Percentiles rank a stretch among this genome's conserved stretches.
These are phyloP conservation scores for Rhizopus arrhizus DNA, from an alignment of 371 early-diverging fungal genomes.

Conservation along the genomic window DNA sequence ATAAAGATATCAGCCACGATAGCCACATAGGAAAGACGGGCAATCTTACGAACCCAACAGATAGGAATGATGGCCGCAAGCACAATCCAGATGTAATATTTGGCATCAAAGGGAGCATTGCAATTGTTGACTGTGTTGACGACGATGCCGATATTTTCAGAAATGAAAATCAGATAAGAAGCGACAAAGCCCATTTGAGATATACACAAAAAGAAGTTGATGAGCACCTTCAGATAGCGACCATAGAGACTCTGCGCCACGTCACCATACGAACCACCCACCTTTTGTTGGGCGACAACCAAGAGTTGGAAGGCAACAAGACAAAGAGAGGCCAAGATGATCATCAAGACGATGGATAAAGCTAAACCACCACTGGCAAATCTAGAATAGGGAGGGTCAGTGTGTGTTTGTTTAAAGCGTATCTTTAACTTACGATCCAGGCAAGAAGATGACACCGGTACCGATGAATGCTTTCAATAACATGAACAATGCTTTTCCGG, in stretches of 20 bases:
- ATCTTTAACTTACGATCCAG: conserved; percentile 57
- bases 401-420: background rate
- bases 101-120: conserved; percentile 44
- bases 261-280: conserved; percentile 80
- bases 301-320: conserved; percentile 38
- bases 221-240: conserved; percentile 58
- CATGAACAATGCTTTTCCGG: conserved; percentile 70
- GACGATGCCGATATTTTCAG: conserved; percentile 74
- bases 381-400: conserved; percentile 19
- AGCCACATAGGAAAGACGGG: conserved; percentile 69
- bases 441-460: conserved; percentile 68
- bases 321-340: conserved; percentile 36
- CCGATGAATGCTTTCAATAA: conserved; percentile 78
- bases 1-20: conserved; percentile 84
- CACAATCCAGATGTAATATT: conserved; percentile 72
- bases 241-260: conserved; percentile 76
- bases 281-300: conserved; percentile 35
- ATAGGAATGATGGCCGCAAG: conserved; percentile 74
- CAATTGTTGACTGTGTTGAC: conserved; percentile 65
- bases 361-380: conserved; percentile 51
- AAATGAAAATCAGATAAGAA: conserved; percentile 84
- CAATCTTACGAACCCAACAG: conserved; percentile 78
- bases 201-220: conserved; percentile 70
- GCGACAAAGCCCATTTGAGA: conserved; percentile 83
- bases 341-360: conserved; percentile 40